Evolutionary conservation across 805 yeast genomes (phyloP).

Genomic region (Barnettozyma vustinii): DNA sequence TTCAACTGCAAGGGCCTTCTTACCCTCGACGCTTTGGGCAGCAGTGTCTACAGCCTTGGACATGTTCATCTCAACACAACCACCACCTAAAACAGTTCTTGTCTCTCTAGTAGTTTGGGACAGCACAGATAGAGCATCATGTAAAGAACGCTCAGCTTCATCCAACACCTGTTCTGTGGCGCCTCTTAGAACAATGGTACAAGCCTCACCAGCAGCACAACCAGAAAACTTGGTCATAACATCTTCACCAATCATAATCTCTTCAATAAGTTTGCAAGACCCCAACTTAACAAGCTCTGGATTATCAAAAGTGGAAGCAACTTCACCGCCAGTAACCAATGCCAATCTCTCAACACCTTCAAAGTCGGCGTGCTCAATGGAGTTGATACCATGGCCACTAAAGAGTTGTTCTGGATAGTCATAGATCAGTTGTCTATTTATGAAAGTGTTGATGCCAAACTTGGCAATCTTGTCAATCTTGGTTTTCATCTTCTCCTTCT

Average conservation of each 20-base stretch:
- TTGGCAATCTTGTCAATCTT: slow-evolving; percentile 87
- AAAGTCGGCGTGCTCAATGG: slow-evolving; percentile 97
- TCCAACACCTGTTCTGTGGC: slow-evolving; percentile 96
- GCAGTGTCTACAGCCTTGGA: slow-evolving; percentile 96
- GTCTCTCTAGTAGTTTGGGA: slow-evolving; percentile 94
- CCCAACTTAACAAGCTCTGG: slow-evolving; percentile 87
- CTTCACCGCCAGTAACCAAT: slow-evolving; percentile 96
- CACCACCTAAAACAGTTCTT: slow-evolving; percentile 80
- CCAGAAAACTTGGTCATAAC: slow-evolving; percentile 90
- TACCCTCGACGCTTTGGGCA: slow-evolving; percentile 90
- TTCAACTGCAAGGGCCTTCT: slow-evolving; percentile 90
- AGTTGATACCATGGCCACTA: slow-evolving; percentile 79
- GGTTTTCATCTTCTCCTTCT: slow-evolving; percentile 83
- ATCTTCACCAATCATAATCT: slow-evolving; percentile 89
- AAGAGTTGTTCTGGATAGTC: slow-evolving; percentile 97
- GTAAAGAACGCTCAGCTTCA: slow-evolving; percentile 94
- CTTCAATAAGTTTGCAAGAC: slow-evolving; percentile 84
- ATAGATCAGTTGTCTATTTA: slow-evolving; percentile 93
- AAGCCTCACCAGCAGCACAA: slow-evolving; percentile 91
- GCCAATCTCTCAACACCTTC: slow-evolving; percentile 97
- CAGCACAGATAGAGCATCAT: slow-evolving; percentile 92
- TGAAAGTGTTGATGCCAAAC: slow-evolving; percentile 83
- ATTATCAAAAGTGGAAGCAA: slow-evolving; percentile 90
- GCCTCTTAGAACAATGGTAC: slow-evolving; percentile 93
- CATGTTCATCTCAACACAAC: slow-evolving; percentile 91